These are phyloP conservation scores for Fraxinus floribunda DNA, from an alignment of 305 asterid genomes.

Conservation along the genomic window DNA sequence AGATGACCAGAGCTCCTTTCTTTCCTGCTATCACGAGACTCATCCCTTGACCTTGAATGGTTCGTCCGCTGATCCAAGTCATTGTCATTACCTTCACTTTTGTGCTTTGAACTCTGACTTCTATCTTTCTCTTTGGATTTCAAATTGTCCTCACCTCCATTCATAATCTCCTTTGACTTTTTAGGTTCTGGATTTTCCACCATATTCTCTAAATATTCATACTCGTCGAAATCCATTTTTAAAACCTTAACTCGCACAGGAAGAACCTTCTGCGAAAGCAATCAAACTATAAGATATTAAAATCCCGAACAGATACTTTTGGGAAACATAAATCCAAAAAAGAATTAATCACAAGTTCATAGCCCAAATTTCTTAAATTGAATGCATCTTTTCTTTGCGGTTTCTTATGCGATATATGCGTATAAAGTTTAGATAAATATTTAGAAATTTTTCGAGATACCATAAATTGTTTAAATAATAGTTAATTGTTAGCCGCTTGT, in stretches of 20 bases:
- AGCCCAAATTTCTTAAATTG: not conserved
- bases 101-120: conserved; percentile 47
- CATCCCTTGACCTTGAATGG: conserved; percentile 46
- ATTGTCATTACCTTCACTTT: conserved; percentile 40
- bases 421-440: not conserved
- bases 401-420: not conserved
- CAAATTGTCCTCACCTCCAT: conserved; percentile 36
- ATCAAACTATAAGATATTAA: not conserved
- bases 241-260: not conserved
- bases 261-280: not conserved
- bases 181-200: conserved; percentile 50
- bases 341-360: not conserved
- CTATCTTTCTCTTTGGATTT: conserved; percentile 39
- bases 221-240: conserved; percentile 62
- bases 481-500: not conserved
- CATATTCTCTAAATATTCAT: conserved; percentile 51
- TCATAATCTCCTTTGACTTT: conserved; percentile 37
- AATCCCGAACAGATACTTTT: not conserved
- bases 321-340: not conserved
- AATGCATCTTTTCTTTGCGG: not conserved
- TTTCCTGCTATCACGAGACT: conserved; percentile 40
- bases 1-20: conserved; percentile 42
- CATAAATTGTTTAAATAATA: not conserved
- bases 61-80: conserved; percentile 39
- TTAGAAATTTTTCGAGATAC: not conserved